phyloP scores from a whole-genome alignment of 305 asterid species.

The Fraxinus albicans region DNA sequence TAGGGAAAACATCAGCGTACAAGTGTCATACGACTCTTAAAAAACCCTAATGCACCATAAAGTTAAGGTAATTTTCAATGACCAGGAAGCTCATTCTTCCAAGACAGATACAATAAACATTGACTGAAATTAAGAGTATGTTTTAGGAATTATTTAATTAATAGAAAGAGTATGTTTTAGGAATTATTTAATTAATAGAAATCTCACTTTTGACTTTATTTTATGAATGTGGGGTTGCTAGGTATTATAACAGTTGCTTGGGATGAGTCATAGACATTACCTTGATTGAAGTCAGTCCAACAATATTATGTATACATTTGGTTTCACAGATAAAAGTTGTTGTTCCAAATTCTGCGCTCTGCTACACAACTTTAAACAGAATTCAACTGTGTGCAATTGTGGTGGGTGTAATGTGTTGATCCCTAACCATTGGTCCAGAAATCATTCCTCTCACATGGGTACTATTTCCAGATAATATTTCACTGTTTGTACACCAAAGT shows the following conservation, averaged over 20 bases:
- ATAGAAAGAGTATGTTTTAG: neutral
- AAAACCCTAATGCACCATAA: neutral
- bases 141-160: neutral
- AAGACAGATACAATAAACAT: neutral
- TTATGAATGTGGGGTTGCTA: neutral
- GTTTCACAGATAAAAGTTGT: neutral
- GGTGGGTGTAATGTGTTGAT: neutral
- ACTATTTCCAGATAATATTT: neutral
- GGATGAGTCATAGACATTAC: neutral
- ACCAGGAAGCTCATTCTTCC: neutral
- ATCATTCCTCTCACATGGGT: neutral
- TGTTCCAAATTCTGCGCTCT: neutral
- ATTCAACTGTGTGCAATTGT: neutral
- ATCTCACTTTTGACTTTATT: neutral
- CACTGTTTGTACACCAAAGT: neutral
- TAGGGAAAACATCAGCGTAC: neutral
- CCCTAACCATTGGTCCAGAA: neutral
- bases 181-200: neutral
- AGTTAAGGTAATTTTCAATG: neutral
- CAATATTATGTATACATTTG: neutral
- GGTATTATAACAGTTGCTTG: neutral
- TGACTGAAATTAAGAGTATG: neutral
- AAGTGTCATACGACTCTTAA: neutral
- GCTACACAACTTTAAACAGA: neutral
- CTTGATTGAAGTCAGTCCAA: neutral